These are phyloP conservation scores for Pelargonium fulgidum DNA, from an alignment of 441 rosid genomes.

Conservation along the genomic window DNA sequence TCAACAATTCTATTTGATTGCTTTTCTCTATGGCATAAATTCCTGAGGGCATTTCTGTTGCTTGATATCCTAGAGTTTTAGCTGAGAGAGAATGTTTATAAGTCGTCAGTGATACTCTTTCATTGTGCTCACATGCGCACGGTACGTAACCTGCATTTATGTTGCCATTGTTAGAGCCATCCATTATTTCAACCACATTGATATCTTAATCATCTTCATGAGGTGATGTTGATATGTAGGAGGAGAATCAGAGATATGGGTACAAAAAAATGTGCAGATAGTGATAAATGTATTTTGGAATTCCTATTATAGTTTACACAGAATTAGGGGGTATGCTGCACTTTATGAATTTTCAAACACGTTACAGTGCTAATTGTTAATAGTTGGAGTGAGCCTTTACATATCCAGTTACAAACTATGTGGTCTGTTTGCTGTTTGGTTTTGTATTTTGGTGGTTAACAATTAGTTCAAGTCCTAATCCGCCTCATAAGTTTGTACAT, in stretches of 20 bases:
- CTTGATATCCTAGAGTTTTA: not conserved
- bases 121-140: not conserved
- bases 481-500: not conserved
- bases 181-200: not conserved
- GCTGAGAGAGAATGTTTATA: not conserved
- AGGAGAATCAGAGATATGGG: not conserved
- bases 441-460: slow-evolving; percentile 3
- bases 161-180: slow-evolving; percentile 1
- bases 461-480: not conserved
- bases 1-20: not conserved
- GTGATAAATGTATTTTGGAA: not conserved
- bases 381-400: not conserved
- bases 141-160: not conserved
- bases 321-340: not conserved
- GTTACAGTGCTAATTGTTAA: not conserved
- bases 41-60: not conserved
- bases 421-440: slow-evolving; percentile 3
- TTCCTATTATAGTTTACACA: not conserved
- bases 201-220: not conserved
- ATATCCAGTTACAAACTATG: not conserved
- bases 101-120: not conserved
- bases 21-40: not conserved
- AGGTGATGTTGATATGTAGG: not conserved
- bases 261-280: no score
- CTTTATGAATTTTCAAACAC: not conserved